Evolutionary conservation across 139 green algal genomes (phyloP), one percentile per base, ranked within the genome.

Genomic region (Micractinium conductrix): DNA sequence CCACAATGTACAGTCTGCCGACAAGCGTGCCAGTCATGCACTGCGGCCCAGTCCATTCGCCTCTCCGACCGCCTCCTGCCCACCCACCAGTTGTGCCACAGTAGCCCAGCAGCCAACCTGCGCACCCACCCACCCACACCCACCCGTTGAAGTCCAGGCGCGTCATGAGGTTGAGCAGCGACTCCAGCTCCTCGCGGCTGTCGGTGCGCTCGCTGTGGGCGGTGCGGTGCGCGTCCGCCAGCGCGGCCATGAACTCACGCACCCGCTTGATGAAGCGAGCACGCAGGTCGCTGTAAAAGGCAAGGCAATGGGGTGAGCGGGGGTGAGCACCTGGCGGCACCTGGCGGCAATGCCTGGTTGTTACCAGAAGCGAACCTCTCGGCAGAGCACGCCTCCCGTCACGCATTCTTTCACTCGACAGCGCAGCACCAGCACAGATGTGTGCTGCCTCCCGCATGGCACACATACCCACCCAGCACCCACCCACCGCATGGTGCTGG

Each of bases 121-220:
- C n/a, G 17, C 55, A 65, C 55, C 42, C 68, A n/a, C 35, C 4
- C 37, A 30, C 17, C 68, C 37, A 17, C 60, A 35, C 70, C 70
- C 70, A 78, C 70, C 76, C 79, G 84, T 92, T 93, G 79, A 91
- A 93, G 74, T 93, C 88, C 16, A 93, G 83, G 68, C 90, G 84
- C 60, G 40, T 44, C 33, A 92, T 91, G 26, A 93, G 86, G 71
- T 89, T 89, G 24, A 87, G 80, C 48, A 93, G 88, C 21, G 43
- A 70, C 58, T 93, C 90, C 79, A 93, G 81, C 68, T 93, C 90
- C 76, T 93, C 90, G 44, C 90, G 58, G 26, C 83, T 86, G 74
- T 91, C 88, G 12, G 30, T 73, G 9, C 48, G 62, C 38, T 87
- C 82, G 28, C 35, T 79, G n/a, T 83, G 78, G 24, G 90, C 90